These are phyloP conservation scores for Quercus berberidifolia DNA, from an alignment of 306 rosid genomes.

Conservation along the genomic window DNA sequence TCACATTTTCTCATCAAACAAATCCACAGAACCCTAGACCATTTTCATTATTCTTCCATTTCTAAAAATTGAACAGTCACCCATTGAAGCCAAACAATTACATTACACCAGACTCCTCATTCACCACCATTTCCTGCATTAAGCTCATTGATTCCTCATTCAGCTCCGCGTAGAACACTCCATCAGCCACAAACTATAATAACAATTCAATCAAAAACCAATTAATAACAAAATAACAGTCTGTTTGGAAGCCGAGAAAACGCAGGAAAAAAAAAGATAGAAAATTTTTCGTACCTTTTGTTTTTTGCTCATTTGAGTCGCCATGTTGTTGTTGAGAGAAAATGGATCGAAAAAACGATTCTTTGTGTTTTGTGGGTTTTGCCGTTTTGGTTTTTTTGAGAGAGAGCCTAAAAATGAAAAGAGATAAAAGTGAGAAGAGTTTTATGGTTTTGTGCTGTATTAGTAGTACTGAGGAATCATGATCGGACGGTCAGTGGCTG, in stretches of 20 bases:
- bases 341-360: background rate
- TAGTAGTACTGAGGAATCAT: background rate
- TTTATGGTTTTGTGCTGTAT: background rate
- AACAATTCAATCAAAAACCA: no score
- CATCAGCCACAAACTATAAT: no score
- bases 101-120: no score
- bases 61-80: no score
- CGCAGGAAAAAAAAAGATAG: background rate
- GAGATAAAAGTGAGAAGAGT: background rate
- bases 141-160: no score
- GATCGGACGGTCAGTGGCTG: conserved; percentile 15
- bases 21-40: no score
- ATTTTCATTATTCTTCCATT: no score
- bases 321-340: conserved; percentile 19
- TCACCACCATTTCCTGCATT: no score
- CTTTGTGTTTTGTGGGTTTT: background rate
- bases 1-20: no score
- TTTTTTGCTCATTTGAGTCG: conserved; percentile 42
- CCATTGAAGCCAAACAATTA: no score
- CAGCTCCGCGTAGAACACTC: no score
- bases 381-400: background rate
- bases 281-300: conserved; percentile 22
- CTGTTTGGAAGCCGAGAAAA: background rate
- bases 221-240: background rate
- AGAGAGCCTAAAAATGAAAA: background rate